Base-by-base conservation (phyloP, 768 basidiomycete species). In the Mycena floridula region DNA sequence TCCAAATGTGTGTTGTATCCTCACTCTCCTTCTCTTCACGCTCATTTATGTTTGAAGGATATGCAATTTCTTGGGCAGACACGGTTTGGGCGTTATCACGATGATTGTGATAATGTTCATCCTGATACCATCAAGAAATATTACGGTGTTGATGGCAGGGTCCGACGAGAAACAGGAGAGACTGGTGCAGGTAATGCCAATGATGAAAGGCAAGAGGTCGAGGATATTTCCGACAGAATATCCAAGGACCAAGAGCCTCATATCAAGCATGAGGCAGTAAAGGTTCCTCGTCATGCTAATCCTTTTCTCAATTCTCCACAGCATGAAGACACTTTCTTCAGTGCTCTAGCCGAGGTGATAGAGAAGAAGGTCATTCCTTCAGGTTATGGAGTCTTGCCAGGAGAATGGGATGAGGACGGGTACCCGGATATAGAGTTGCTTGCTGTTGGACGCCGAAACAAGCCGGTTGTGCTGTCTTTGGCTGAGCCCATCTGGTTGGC, bases 31-130 rank as follows among this genome's bases (percentile, higher is more conserved):
- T 30, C 16, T 9, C 28, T 9, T 16, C 9, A 30, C 16, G 16
- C 28, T 30, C 16, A 16, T 9, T 16, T 30, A 30, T 9, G 9
- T 16, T 25, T 13, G 18, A 11, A 54, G 52, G 52, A 54, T 43
- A 3, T 51, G 27, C 30, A 42, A 4, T 37, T 54, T 2, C 28
- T 59, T 4, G 54, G 54, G 1, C 52, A 59, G 26, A 44, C 40
- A 0, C 3, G 25, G 1, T 47, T 45, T 11, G 45, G 54, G 0
- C 2, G 52, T 0, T 56, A 59, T 18, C 15, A 7, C 0, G 52
- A 52, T 25, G 44, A 54, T 16, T 50, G 50, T 24, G 37, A 54
- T 25, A 50, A 41, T 1, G 11, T 51, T 11, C 52, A 55, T 22
- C 52, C 50, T 2, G 43, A 47, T 20, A 49, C 46, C 4, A 42